Base-by-base conservation (phyloP, 108 stramenopile genomes). In the Heterococcus sp. region DNA sequence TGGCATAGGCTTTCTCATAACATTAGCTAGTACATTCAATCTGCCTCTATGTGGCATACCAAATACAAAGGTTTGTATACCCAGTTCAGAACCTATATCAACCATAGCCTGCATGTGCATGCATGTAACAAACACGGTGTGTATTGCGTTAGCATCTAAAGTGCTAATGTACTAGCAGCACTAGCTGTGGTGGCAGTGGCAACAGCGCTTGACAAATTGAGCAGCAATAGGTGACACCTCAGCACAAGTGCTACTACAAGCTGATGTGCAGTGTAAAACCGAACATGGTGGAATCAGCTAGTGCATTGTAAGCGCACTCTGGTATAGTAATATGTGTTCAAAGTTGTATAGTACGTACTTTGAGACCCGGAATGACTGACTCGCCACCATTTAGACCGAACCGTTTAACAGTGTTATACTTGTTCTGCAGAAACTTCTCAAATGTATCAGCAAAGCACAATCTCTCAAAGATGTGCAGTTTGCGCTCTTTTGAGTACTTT, bases 1-100 rank as follows among this genome's bases (percentile, higher is more conserved):
- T 3, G 93, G 93, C 95, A 97, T 96, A 67, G 96, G 96, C 92
- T 98, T 98, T 58, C 97, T 89, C 92, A 99, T 93, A 31, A 99
- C 98, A 90, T 99, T 99, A 39, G 94, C 95, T 81, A 99, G 87
- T 37, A 97, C 90, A 85, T 99, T 99, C 39, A 99, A 78, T 39
- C 98, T 90, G 28, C 98, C 98, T 30, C 86, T 75, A 84, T 99
- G 98, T 3, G 98, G 96, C 98, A 99, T 99, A 35, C 97, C 98
- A 78, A 99, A 92, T 67, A 96, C 94, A 78, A 98, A 95, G 68
- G 91, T 90, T 79, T 94, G 92, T 38, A 97, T 94, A 34, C 98
- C 98, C 39, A 96, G 82, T 76, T 95, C 94, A 32, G 72, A 73
- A n/a, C 95, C 96, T 31, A 93, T 89, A 82, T 99, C 97, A 80